Evolutionary conservation across 768 basidiomycete species (phyloP).

Genomic region (Boletus rubroflammeus): DNA sequence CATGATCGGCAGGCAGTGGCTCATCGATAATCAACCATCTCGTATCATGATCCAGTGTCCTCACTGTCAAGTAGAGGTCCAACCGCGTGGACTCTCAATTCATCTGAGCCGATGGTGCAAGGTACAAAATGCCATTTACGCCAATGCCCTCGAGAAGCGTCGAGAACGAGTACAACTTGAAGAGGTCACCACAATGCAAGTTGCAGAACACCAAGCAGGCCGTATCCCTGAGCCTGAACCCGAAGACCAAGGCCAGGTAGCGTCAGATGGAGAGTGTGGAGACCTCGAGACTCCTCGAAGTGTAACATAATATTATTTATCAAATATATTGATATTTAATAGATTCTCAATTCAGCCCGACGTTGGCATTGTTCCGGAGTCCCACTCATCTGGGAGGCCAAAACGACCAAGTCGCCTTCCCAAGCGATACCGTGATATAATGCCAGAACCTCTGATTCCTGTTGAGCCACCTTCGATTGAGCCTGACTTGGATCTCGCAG

Average conservation of each 20-base stretch:
- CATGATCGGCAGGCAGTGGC: too few relatives aligned
- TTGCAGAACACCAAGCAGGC: too few relatives aligned
- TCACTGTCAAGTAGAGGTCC: too few relatives aligned
- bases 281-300: neutral
- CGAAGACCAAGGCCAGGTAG: neutral
- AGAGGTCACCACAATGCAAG: too few relatives aligned
- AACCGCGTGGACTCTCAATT: too few relatives aligned
- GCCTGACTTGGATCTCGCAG: neutral
- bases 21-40: too few relatives aligned
- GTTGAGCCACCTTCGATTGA: neutral
- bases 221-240: too few relatives aligned
- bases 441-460: neutral
- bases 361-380: neutral
- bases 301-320: neutral
- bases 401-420: neutral
- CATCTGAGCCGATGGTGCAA: too few relatives aligned
- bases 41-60: too few relatives aligned
- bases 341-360: neutral
- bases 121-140: too few relatives aligned
- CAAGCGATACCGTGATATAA: neutral
- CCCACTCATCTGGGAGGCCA: neutral
- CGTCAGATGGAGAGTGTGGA: neutral
- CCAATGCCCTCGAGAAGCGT: too few relatives aligned
- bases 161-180: too few relatives aligned
- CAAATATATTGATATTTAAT: neutral